Conservation (phyloP, 495 filamentous ascomycete species). For the Elasticomyces elasticus region DNA sequence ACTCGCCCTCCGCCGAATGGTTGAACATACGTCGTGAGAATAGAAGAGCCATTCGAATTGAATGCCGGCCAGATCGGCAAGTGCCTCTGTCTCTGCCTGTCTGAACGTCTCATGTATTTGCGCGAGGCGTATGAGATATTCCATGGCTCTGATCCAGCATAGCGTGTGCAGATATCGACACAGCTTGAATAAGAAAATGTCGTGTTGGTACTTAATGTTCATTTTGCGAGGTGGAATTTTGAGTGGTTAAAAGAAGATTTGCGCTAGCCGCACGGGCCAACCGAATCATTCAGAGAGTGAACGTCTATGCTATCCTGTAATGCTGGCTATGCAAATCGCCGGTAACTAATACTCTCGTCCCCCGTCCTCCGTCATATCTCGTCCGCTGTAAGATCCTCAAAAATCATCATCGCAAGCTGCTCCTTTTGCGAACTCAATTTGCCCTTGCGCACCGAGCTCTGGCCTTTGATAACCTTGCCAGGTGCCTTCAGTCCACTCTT, state of each 20-base stretch:
- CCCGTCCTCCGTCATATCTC: no score
- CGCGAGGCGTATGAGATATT: conserved; percentile 83
- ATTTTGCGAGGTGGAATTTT: no score
- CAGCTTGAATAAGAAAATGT: no score
- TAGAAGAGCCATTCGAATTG: conserved; percentile 65
- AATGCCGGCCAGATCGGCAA: conserved; percentile 59
- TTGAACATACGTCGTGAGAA: conserved; percentile 50
- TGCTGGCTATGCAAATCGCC: no score
- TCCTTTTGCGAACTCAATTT: neutral
- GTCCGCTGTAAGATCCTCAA: conserved; percentile 14
- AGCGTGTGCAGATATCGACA: neutral
- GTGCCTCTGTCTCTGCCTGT: conserved; percentile 69
- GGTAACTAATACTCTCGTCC: no score
- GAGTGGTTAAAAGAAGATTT: no score
- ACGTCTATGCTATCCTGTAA: no score
- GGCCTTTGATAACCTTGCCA: conserved; percentile 13
- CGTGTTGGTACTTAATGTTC: no score
- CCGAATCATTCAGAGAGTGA: no score
- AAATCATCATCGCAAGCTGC: conserved; percentile 10
- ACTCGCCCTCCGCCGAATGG: conserved; percentile 5
- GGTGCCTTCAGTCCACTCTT: conserved; percentile 2
- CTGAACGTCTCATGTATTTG: conserved; percentile 88
- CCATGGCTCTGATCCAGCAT: conserved; percentile 29
- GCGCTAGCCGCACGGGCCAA: no score
- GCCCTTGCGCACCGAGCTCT: neutral